Evolutionary conservation across 78 protist genomes (phyloP).

Genomic region (Blattamonas nauphoetae): DNA sequence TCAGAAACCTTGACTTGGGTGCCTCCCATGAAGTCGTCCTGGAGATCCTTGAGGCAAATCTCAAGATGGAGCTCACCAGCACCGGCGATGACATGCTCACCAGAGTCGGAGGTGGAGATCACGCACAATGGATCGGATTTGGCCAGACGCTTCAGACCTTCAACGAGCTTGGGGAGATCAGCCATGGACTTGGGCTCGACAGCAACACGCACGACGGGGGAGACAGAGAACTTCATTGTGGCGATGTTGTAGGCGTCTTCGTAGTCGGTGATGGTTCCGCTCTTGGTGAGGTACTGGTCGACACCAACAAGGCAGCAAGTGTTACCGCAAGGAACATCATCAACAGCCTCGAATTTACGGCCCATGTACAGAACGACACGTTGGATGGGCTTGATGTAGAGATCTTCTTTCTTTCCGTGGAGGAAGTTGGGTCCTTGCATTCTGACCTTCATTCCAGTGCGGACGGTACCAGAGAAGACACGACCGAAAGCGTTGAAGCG

Average conservation of each 20-base stretch:
- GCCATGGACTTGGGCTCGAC: slow-evolving; percentile 91
- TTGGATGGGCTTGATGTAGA: slow-evolving; percentile 85
- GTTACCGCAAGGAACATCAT: slow-evolving; percentile 89
- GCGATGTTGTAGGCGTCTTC: slow-evolving; percentile 76
- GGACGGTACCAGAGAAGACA: slow-evolving; percentile 92
- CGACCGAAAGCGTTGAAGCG: slow-evolving; percentile 99
- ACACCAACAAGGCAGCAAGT: slow-evolving; percentile 89
- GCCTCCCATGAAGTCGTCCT: no score
- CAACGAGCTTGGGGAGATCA: slow-evolving; percentile 95
- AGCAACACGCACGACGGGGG: slow-evolving; percentile 99
- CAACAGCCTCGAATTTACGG: slow-evolving; percentile 77
- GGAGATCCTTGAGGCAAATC: no score
- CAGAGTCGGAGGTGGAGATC: slow-evolving; percentile 82
- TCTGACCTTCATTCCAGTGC: slow-evolving; percentile 87
- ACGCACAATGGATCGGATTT: slow-evolving; percentile 89
- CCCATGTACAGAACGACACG: slow-evolving; percentile 98
- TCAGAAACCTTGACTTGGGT: slow-evolving; percentile 87
- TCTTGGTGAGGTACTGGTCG: slow-evolving; percentile 93
- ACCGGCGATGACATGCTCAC: slow-evolving; percentile 99
- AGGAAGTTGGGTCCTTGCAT: slow-evolving; percentile 94
- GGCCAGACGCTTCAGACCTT: slow-evolving; percentile 91
- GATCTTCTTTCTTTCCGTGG: slow-evolving; percentile 88
- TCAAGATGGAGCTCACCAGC: slow-evolving; percentile 98
- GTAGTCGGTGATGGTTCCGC: slow-evolving; percentile 89
- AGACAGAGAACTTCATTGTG: slow-evolving; percentile 96